phyloP scores from a whole-genome alignment of 2,329 filamentous ascomycete genomes.

The Neocucurbitaria cava region DNA sequence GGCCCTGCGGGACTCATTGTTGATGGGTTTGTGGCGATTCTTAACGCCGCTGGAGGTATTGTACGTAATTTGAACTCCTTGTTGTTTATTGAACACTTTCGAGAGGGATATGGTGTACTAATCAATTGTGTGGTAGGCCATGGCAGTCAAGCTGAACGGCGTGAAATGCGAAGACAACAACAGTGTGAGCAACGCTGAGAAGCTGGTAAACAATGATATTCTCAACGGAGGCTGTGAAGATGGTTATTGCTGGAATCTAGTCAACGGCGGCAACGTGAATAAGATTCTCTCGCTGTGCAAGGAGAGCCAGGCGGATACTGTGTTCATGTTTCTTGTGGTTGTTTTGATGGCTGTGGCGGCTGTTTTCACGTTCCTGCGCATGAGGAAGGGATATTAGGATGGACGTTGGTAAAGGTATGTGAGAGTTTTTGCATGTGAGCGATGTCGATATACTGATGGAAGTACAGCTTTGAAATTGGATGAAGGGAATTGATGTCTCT shows the following conservation, averaged over 20 bases:
- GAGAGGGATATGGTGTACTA: no score
- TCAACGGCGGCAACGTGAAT: not conserved
- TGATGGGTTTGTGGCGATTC: slow-evolving; percentile 17
- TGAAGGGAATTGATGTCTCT: not conserved
- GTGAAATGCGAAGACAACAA: not conserved
- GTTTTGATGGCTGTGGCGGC: slow-evolving; percentile 18
- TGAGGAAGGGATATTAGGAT: slow-evolving; percentile 18
- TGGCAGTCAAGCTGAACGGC: slow-evolving; percentile 1
- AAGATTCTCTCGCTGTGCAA: slow-evolving; percentile 14
- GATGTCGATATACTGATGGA: not conserved
- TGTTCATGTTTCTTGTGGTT: slow-evolving; percentile 35
- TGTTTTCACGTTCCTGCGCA: slow-evolving; percentile 13
- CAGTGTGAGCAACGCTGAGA: not conserved
- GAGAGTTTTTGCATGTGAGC: not conserved
- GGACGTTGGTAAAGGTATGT: not conserved
- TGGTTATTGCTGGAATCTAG: no score
- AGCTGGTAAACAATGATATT: slow-evolving; percentile 14
- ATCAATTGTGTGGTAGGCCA: no score
- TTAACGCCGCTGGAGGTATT: slow-evolving; percentile 28
- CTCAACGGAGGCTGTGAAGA: slow-evolving; percentile 26
- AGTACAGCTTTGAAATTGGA: not conserved
- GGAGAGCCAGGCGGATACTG: slow-evolving; percentile 29
- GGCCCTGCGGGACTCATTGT: slow-evolving; percentile 17
- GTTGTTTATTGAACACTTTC: no score
- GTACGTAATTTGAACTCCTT: slow-evolving; percentile 16